phyloP scores from a whole-genome alignment of 495 filamentous ascomycete genomes.

The Glonium stellatum region DNA sequence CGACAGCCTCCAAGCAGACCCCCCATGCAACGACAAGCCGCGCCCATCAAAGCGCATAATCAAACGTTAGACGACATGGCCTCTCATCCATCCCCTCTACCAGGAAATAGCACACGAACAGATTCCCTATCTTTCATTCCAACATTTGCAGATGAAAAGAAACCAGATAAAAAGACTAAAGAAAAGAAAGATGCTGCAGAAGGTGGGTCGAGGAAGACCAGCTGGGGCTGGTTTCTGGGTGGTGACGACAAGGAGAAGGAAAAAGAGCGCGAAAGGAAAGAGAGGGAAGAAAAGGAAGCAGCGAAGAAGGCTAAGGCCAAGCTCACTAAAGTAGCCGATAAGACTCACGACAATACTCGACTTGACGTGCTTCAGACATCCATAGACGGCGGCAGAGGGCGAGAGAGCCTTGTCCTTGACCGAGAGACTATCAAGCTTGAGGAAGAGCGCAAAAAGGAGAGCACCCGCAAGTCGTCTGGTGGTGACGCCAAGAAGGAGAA shows the following conservation, averaged over 20 bases:
- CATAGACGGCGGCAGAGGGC: slow-evolving; percentile 48
- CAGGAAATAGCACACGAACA: slow-evolving; percentile 64
- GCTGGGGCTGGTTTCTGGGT: slow-evolving; percentile 72
- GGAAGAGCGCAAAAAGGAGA: slow-evolving; percentile 80
- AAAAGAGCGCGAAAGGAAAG: slow-evolving; percentile 45
- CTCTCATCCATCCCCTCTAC: slow-evolving; percentile 56
- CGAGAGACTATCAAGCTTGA: slow-evolving; percentile 67
- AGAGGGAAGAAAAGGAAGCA: slow-evolving; percentile 51
- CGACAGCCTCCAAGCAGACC: slow-evolving; percentile 9
- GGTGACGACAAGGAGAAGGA: slow-evolving; percentile 67
- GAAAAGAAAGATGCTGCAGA: slow-evolving; percentile 52
- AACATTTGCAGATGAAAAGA: slow-evolving; percentile 62
- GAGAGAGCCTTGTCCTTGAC: slow-evolving; percentile 77
- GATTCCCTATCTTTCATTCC: slow-evolving; percentile 81
- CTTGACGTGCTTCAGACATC: slow-evolving; percentile 77
- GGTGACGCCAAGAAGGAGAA: slow-evolving; percentile 83
- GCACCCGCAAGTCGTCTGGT: slow-evolving; percentile 56
- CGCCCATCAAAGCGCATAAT: slow-evolving; percentile 27
- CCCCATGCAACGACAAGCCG: slow-evolving; percentile 7
- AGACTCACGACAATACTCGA: slow-evolving; percentile 61
- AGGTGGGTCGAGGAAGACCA: slow-evolving; percentile 61
- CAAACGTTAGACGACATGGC: slow-evolving; percentile 56
- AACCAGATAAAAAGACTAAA: slow-evolving; percentile 53
- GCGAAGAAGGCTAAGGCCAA: slow-evolving; percentile 39
- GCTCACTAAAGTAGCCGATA: slow-evolving; percentile 50